Evolutionary conservation across 2,329 filamentous ascomycete genomes (phyloP), one percentile per base, ranked within the genome.

Genomic region (Trichoderma atroviride): DNA sequence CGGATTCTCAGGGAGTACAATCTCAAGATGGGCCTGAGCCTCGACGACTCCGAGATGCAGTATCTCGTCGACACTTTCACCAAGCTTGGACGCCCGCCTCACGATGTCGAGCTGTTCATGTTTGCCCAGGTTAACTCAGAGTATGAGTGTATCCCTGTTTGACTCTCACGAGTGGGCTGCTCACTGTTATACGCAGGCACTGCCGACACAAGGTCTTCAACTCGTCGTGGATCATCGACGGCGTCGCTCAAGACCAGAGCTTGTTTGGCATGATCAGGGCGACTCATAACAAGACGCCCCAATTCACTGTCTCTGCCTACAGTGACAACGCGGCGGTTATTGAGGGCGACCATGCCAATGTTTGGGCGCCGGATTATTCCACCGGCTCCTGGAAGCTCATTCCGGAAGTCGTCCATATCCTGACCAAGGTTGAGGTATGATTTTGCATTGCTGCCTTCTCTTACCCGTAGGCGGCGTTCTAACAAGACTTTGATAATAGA

Each of bases 41-140:
- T 99, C 70, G 95, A 98, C 78, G 86, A 89, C 69, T 90, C 91
- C 10, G 94, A 99, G 79, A 96, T 98, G 79, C 90, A 97, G 70
- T 98, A 99, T 77, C 86, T 99, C 50, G 92, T 97, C n/a, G 89
- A 94, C 64, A 75, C 77, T 40, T 79, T 78, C 70, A 75, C 74
- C 64, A 74, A 74, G 58, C 76, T 79, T 22, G 87, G 88, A 71
- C 83, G 89, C 47, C 83, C 87, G 60, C 93, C 93, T 0, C 91
- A 94, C 71, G 96, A 98, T 78, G 92, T 98, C 56, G 96, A 99
- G 82, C 86, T 98, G 27, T 98, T 98, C 85, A 98, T 98, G 96
- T 99, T 98, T 79, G 95, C 95, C 19, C 96, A 99, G 82, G 95
- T 99, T 79, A 98, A 98, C 84, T 98, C 95, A 3, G 96, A 99